These are phyloP conservation scores for Butyriboletus loyo DNA, from an alignment of 768 basidiomycete species.

Conservation along the genomic window DNA sequence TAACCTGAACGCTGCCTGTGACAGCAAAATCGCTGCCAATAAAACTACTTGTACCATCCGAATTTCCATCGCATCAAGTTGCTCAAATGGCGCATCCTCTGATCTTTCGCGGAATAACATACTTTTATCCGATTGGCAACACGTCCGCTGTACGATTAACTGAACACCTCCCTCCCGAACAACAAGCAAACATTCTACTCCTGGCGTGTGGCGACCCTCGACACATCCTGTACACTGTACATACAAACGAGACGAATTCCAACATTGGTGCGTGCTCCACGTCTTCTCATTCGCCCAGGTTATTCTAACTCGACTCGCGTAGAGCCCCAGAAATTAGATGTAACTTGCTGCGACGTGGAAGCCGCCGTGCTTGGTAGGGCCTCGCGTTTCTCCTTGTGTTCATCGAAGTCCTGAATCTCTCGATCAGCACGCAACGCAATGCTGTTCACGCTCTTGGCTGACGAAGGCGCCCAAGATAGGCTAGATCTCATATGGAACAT, in stretches of 20 bases:
- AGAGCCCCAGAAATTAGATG: constrained; percentile 26
- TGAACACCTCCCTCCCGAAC: constrained; percentile 45
- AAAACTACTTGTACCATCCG: background rate
- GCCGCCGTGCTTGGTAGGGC: constrained; percentile 28
- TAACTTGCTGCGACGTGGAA: constrained; percentile 32
- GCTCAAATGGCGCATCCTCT: constrained; percentile 25
- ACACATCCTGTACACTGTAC: constrained; percentile 50
- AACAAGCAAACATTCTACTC: constrained; percentile 47
- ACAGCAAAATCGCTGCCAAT: background rate
- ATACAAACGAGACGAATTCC: constrained; percentile 13
- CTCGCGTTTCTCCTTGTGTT: background rate
- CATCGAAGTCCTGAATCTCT: background rate
- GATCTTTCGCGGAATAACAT: constrained; percentile 30
- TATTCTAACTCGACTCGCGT: background rate
- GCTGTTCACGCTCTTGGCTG: constrained; percentile 28
- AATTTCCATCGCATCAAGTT: background rate
- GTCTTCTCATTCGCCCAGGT: background rate
- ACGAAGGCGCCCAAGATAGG: constrained; percentile 15
- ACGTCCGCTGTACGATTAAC: constrained; percentile 52
- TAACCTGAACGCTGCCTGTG: no score
- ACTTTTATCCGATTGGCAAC: constrained; percentile 61
- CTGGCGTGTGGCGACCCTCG: constrained; percentile 58
- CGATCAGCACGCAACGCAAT: constrained; percentile 28
- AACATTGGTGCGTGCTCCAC: constrained; percentile 6
- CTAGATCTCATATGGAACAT: constrained; percentile 29